Evolutionary conservation across 2,329 filamentous ascomycete species (phyloP).

Genomic region (Elsinoe ampelina): DNA sequence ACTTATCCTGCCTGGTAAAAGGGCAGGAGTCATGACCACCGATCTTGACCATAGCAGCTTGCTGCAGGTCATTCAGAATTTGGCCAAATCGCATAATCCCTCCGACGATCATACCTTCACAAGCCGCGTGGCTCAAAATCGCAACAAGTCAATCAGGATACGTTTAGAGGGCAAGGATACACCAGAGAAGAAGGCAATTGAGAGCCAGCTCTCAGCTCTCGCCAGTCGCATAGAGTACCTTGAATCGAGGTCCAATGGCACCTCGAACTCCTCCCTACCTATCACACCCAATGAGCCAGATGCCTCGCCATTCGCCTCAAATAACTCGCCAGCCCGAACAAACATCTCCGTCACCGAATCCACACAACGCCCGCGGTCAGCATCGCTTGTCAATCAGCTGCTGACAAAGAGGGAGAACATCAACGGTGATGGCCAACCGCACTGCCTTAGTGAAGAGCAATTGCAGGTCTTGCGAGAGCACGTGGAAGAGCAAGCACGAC

Average conservation of each 20-base stretch:
- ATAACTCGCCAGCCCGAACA: conserved; percentile 31
- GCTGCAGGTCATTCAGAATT: conserved; percentile 35
- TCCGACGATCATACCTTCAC: conserved; percentile 35
- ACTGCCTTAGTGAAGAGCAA: conserved; percentile 66
- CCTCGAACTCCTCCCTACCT: conserved; percentile 46
- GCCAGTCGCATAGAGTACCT: conserved; percentile 69
- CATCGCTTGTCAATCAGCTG: conserved; percentile 42
- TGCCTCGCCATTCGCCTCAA: conserved; percentile 48
- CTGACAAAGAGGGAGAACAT: conserved; percentile 45
- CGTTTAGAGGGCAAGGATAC: conserved; percentile 69
- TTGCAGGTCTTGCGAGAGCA: conserved; percentile 80
- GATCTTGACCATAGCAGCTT: not conserved
- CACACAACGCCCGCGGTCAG: conserved; percentile 30
- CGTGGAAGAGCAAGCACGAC: conserved; percentile 85
- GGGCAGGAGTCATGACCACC: not conserved
- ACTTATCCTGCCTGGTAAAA: not conserved
- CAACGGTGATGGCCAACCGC: conserved; percentile 35
- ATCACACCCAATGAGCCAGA: conserved; percentile 68
- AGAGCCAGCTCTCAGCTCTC: conserved; percentile 73
- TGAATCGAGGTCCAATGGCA: conserved; percentile 62
- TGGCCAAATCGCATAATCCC: conserved; percentile 40
- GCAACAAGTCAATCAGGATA: conserved; percentile 45
- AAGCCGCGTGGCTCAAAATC: conserved; percentile 41
- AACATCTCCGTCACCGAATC: conserved; percentile 20
- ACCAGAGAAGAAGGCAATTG: conserved; percentile 66